Base-by-base conservation (phyloP, 1,284 basidiomycete species). In the Malassezia furfur region DNA sequence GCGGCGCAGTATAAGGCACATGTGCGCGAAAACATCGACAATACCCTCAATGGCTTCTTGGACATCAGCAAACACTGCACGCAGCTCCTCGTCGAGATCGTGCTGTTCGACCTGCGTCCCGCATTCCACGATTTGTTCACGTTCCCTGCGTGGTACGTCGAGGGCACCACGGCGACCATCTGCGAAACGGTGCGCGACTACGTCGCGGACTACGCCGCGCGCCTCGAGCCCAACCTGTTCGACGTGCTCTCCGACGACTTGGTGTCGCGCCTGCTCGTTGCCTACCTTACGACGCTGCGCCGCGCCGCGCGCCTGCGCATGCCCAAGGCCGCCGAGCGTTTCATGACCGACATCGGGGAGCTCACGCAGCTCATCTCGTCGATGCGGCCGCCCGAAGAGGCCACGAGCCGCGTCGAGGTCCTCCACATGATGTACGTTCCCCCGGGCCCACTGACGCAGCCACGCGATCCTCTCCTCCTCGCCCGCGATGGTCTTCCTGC, bases 1-100 rank as follows among this genome's bases (percentile, higher is more conserved):
- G 89, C 86, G 15, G 85, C 88, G 66, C 96, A 96, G 78, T 96
- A 98, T 77, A 82, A 85, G 53, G 80, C 79, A 3, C 80, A 82
- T 10, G 94, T 98, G 68, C 83, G 83, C 61, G 88, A 91, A 67
- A 82, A 84, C 48, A 79, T 96, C 54, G 96, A 96, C 78, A 86
- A 91, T 64, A 91, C 91, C 15, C 94, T 98, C 68, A 93, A 99
- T 70, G 94, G 94, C 1, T 96, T 93, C 77, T 81, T 98, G 64
- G 94, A 98, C 76, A 89, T 98, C 19, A 91, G 91, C 54, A 96
- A 96, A 79, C 88, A 88, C 73, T 96, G 91, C 78, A 91, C 88
- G 14, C 88, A 93, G 67, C 85, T 87, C 1, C 81, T 98, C 49
- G 91, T 98, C 67, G 87, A 88, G 67, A 84, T 94, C 70, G 85